Evolutionary conservation across 495 filamentous ascomycete species (phyloP).

Genomic region (Bombardia bombarda): DNA sequence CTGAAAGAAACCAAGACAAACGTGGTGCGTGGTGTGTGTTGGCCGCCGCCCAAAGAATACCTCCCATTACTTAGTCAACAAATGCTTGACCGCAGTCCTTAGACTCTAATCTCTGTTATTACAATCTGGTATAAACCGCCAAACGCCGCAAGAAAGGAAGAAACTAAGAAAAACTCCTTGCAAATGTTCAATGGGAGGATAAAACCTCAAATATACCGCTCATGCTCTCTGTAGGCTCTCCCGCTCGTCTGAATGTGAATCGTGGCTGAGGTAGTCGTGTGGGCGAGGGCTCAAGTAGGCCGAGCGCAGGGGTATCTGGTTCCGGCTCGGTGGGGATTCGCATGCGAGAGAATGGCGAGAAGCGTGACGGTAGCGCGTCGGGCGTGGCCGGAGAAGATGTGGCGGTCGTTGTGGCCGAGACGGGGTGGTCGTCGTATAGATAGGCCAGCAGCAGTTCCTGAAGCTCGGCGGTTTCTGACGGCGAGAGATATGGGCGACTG

Average conservation of each 20-base stretch:
- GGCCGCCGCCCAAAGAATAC: no score
- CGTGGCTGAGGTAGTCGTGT: conserved; percentile 5
- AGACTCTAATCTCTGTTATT: background rate
- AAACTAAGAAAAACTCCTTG: background rate
- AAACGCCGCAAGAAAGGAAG: background rate
- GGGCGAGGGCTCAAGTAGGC: conserved; percentile 30
- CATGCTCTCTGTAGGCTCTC: conserved; percentile 19
- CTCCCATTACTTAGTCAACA: no score
- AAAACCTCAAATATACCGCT: conserved; percentile 31
- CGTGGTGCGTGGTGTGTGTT: no score
- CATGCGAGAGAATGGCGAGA: conserved; percentile 20
- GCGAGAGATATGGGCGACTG: conserved; percentile 26
- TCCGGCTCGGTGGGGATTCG: conserved; percentile 12
- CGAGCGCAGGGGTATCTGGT: conserved; percentile 15
- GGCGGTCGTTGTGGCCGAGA: conserved; percentile 14
- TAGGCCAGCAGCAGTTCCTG: conserved; percentile 23
- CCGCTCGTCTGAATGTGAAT: conserved; percentile 7
- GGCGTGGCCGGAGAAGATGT: conserved; percentile 23
- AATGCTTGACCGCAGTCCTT: background rate
- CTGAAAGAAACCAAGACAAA: no score
- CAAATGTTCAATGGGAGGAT: conserved; percentile 5
- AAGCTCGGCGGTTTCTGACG: conserved; percentile 25
- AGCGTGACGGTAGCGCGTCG: conserved; percentile 8
- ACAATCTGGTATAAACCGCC: background rate
- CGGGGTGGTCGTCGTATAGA: conserved; percentile 16